A percentile compares a stretch with the other conserved stretches of the same genome.
Evolutionary conservation across 164 flowering plant species (phyloP).

Genomic region (Santalum album): DNA sequence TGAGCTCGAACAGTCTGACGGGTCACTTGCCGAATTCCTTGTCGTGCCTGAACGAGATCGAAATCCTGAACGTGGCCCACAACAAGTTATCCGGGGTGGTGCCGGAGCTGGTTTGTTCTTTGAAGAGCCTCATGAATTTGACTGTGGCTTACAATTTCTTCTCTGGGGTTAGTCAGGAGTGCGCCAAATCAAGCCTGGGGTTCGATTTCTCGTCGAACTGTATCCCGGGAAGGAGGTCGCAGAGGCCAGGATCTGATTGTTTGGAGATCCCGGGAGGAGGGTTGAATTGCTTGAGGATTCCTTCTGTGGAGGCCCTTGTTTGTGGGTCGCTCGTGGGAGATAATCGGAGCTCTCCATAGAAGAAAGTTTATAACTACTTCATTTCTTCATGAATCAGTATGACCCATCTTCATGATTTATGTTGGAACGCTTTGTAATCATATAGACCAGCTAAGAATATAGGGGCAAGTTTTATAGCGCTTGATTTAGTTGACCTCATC

Average conservation of each 20-base stretch:
- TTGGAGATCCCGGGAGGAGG: constrained; percentile 35
- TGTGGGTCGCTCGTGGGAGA: constrained; percentile 26
- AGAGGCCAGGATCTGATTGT: constrained; percentile 72
- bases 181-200: constrained; percentile 44
- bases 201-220: constrained; percentile 73
- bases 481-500: too few species aligned
- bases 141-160: constrained; percentile 78
- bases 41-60: constrained; percentile 57
- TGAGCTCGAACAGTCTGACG: constrained; percentile 64
- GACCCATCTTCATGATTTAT: too few species aligned
- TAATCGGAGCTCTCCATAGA: constrained; percentile 17
- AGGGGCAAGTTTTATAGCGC: too few species aligned
- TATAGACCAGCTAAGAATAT: too few species aligned
- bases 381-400: too few species aligned
- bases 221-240: constrained; percentile 62
- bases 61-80: constrained; percentile 70
- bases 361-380: too few species aligned
- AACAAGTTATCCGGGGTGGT: constrained; percentile 69
- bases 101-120: constrained; percentile 58
- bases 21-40: constrained; percentile 81
- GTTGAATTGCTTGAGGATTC: constrained; percentile 56
- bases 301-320: constrained; percentile 37
- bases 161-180: constrained; percentile 70
- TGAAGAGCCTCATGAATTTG: constrained; percentile 51
- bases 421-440: too few species aligned